Conservation (phyloP, 306 rosid species). For the Pyrus pyrifolia region DNA sequence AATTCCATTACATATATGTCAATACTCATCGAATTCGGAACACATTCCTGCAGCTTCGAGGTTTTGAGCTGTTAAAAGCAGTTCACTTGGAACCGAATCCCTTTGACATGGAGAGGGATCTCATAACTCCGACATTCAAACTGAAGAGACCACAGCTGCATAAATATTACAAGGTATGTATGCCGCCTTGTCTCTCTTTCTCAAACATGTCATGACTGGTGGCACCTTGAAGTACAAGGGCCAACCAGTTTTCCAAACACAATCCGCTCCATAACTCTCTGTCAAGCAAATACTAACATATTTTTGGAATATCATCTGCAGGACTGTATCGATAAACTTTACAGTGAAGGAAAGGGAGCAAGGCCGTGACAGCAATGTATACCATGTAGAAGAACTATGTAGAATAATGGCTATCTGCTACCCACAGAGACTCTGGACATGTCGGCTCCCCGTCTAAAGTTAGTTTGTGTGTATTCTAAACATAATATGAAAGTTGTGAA, state of each 20-base stretch:
- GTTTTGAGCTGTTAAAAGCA: slow-evolving; percentile 82
- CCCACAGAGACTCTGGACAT: not conserved
- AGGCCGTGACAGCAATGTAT: slow-evolving; percentile 14
- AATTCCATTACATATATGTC: slow-evolving; percentile 1
- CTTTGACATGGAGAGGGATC: slow-evolving; percentile 88
- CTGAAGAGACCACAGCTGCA: slow-evolving; percentile 78
- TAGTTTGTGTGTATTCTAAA: not conserved
- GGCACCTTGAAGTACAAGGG: not conserved
- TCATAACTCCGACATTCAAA: slow-evolving; percentile 83
- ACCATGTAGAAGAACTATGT: not conserved
- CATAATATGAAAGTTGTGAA: not conserved
- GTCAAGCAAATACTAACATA: not conserved
- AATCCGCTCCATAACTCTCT: not conserved
- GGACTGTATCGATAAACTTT: slow-evolving; percentile 56
- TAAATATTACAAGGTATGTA: slow-evolving; percentile 61
- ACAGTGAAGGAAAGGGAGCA: slow-evolving; percentile 55
- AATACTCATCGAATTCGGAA: slow-evolving; percentile 13
- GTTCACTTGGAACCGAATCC: slow-evolving; percentile 75
- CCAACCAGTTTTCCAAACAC: not conserved
- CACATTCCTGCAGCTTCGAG: slow-evolving; percentile 60
- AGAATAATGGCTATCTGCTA: not conserved
- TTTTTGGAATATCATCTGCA: slow-evolving; percentile 23
- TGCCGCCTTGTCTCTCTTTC: not conserved
- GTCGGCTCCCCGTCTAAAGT: not conserved
- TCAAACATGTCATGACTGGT: not conserved